Base-by-base conservation (phyloP, 2,329 filamentous ascomycete genomes). In the Colletotrichum karsti region DNA sequence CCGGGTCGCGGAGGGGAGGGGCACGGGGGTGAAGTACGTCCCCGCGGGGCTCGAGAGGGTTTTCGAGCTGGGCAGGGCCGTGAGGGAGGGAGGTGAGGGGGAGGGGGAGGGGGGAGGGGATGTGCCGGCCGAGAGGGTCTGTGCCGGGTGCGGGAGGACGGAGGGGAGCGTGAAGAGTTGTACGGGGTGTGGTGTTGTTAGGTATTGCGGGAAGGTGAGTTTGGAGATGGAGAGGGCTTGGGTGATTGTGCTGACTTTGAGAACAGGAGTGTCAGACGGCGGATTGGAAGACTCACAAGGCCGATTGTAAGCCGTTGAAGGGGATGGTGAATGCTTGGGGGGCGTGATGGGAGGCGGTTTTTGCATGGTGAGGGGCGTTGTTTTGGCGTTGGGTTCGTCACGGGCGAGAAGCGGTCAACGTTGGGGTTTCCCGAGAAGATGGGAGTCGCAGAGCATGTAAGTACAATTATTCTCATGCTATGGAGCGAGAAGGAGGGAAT, bases 161-260 rank as follows among this genome's bases (percentile, higher is more conserved):
- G 76, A 73, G 18, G 74, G 73, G 13, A 70, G 68, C 63, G 60
- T 82, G 69, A 77, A 74, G 73, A 79, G 74, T 71, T 85, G 83
- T 70, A 82, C 79, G 10, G 82, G 81, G 8, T 85, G 83, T 69
- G 77, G 77, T 24, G 77, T 77, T 69, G 79, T 77, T n/a, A 76
- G 75, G 66, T 86, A 86, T 73, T 85, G 84, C 64, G 76, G 79
- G 26, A 84, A 84, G 80, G 83, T 84, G 61, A 76, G 78, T 74
- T 33, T 26, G 42, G n/a, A 35, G 13, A n/a, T 15, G 28, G 22
- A 48, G 41, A 6, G 5, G 6, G 28, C n/a, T n/a, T 22, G 5
- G 7, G 3, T n/a, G 30, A 42, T 4, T 62, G 33, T 12, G 15
- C 33, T 35, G 33, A 35, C 33, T 35, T 13, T 12, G 2, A 13